phyloP scores from a whole-genome alignment of 2,329 filamentous ascomycete genomes.

The Pseudopyricularia javanii region DNA sequence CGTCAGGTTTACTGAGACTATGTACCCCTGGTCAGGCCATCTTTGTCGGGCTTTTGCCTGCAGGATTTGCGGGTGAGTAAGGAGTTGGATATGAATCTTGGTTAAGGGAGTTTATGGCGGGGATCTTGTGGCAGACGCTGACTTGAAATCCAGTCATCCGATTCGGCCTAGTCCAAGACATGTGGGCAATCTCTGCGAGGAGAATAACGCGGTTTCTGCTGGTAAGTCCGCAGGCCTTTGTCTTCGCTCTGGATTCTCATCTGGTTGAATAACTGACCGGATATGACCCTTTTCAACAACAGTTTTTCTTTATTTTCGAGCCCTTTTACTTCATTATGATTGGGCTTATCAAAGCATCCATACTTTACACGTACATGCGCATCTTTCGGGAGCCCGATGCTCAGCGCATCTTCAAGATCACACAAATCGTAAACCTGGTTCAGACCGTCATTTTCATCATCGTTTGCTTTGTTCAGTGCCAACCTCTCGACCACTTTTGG shows the following conservation, averaged over 20 bases:
- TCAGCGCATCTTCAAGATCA: not conserved
- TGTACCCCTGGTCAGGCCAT: not conserved
- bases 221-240: not conserved
- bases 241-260: not conserved
- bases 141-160: not conserved
- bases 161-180: not conserved
- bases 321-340: not conserved
- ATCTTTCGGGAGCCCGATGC: not conserved
- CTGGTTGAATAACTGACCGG: not conserved
- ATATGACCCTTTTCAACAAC: not conserved
- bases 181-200: not conserved
- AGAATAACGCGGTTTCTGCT: not conserved
- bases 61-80: not conserved
- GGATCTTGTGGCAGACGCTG: not conserved
- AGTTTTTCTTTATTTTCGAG: not conserved
- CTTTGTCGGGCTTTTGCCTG: not conserved
- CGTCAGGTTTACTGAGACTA: too few relatives aligned
- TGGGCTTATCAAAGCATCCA: not conserved
- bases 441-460: not conserved
- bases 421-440: not conserved
- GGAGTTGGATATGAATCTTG: not conserved
- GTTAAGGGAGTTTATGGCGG: not conserved
- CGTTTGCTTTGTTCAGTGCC: not conserved
- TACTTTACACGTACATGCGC: conserved; percentile 1
- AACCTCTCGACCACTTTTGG: not conserved